Evolutionary conservation across 495 filamentous ascomycete genomes (phyloP).

Genomic region (Neurospora discreta): DNA sequence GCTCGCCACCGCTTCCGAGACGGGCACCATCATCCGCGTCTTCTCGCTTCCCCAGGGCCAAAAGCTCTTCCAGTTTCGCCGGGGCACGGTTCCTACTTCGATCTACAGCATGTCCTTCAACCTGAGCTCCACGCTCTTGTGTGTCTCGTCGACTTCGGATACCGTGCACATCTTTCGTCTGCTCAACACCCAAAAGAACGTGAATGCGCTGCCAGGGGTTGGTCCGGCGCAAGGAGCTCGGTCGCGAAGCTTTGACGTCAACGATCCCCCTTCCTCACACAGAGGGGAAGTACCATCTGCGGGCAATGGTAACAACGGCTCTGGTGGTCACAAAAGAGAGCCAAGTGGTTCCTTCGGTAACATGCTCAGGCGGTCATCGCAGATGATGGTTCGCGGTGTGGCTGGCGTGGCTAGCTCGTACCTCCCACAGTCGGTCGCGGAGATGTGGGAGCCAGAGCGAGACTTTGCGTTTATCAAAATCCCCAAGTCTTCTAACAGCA

Average conservation of each 20-base stretch:
- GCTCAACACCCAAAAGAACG: constrained; percentile 9
- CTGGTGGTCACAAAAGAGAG: constrained; percentile 32
- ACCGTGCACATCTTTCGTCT: constrained; percentile 96
- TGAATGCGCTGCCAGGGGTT: neutral
- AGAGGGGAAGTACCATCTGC: constrained; percentile 29
- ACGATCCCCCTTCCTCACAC: constrained; percentile 32
- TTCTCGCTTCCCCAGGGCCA: constrained; percentile 81
- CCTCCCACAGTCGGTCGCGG: constrained; percentile 78
- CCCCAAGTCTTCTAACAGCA: constrained; percentile 45
- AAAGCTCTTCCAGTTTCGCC: constrained; percentile 89
- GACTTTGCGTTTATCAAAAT: constrained; percentile 96
- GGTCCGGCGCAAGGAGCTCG: constrained; percentile 19
- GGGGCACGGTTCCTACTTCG: constrained; percentile 83
- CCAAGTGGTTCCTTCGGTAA: constrained; percentile 59
- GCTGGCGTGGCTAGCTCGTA: constrained; percentile 85
- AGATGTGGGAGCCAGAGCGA: constrained; percentile 93
- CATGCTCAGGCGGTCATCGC: constrained; percentile 92
- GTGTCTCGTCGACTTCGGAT: constrained; percentile 89
- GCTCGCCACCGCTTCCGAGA: constrained; percentile 90
- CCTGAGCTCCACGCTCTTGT: constrained; percentile 79
- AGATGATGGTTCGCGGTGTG: constrained; percentile 83
- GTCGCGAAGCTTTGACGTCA: constrained; percentile 36
- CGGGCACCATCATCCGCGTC: constrained; percentile 92
- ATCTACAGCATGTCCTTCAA: constrained; percentile 99
- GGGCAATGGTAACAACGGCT: constrained; percentile 17